Evolutionary conservation across 768 basidiomycete species (phyloP).

Genomic region (Suillus hirtellus): DNA sequence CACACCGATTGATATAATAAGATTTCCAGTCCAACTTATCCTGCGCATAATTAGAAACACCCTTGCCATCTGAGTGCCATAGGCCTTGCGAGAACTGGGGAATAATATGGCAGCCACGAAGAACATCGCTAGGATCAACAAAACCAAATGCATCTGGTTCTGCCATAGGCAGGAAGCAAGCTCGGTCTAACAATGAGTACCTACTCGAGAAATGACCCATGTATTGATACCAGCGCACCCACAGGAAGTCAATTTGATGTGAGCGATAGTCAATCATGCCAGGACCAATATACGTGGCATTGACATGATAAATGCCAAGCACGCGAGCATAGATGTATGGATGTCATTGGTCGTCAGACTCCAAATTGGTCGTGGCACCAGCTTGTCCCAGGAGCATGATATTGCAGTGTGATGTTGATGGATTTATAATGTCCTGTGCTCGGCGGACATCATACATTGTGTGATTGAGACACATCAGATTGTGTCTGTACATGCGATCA

Average conservation of each 20-base stretch:
- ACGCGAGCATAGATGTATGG: conserved; percentile 9
- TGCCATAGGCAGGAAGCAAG: background rate
- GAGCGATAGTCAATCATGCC: background rate
- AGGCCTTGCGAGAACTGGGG: conserved; percentile 8
- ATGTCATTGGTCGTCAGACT: background rate
- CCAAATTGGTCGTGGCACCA: no score
- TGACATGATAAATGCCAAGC: conserved; percentile 23
- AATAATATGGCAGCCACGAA: conserved; percentile 15
- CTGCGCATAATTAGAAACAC: conserved; percentile 5
- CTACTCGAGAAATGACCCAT: no score
- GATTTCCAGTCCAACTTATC: conserved; percentile 10
- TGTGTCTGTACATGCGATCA: conserved; percentile 4
- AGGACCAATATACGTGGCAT: conserved; percentile 11
- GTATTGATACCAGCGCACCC: no score
- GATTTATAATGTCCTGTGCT: conserved; percentile 6
- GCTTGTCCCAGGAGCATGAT: conserved; percentile 10
- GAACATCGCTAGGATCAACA: conserved; percentile 10
- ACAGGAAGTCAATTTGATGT: conserved; percentile 5
- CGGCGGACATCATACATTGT: conserved; percentile 4
- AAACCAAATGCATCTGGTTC: conserved; percentile 11
- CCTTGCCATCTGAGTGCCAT: background rate
- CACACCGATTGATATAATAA: conserved; percentile 17
- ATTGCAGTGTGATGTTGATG: conserved; percentile 1
- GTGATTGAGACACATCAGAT: background rate
- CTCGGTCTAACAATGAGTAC: no score